A percentile compares a stretch with the other conserved stretches of the same genome.
These are phyloP conservation scores for Spinacia oleracea DNA, from an alignment of 179 eudicot genomes.

Conservation along the genomic window DNA sequence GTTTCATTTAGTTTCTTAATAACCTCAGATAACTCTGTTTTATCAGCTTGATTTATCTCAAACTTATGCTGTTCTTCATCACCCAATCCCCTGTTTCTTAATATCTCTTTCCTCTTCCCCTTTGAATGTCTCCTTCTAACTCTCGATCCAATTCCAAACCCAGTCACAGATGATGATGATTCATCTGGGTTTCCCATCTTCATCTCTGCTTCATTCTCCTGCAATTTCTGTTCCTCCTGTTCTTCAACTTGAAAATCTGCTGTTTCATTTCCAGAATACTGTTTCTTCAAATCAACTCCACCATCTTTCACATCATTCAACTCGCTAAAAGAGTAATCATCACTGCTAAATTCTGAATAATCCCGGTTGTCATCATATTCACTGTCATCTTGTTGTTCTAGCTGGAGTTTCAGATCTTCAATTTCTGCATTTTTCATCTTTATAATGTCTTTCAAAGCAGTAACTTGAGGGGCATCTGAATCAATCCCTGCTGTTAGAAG, in stretches of 20 bases:
- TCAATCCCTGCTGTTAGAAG: conserved; percentile 16
- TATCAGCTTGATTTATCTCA: not conserved
- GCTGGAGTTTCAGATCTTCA: conserved; percentile 12
- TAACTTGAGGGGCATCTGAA: conserved; percentile 6
- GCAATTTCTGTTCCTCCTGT: not conserved
- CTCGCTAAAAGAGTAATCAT: not conserved
- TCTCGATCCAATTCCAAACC: not conserved
- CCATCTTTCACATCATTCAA: not conserved
- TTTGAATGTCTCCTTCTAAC: conserved; percentile 25
- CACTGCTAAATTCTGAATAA: not conserved
- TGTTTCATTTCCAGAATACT: not conserved
- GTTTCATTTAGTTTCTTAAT: not conserved
- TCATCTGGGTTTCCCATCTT: conserved; percentile 8
- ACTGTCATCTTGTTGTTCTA: not conserved
- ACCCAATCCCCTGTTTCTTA: conserved; percentile 20
- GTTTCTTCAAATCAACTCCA: not conserved
- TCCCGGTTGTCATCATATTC: not conserved
- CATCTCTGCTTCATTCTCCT: not conserved
- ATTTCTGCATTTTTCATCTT: conserved; percentile 23
- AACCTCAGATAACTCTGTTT: not conserved
- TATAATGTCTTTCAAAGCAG: conserved; percentile 13
- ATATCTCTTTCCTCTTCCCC: conserved; percentile 20
- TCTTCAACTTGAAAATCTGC: not conserved
- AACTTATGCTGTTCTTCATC: not conserved
- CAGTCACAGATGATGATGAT: not conserved